Evolutionary conservation across 495 filamentous ascomycete genomes (phyloP), one percentile per base, ranked within the genome.

Genomic region (Cairneyella variabilis): DNA sequence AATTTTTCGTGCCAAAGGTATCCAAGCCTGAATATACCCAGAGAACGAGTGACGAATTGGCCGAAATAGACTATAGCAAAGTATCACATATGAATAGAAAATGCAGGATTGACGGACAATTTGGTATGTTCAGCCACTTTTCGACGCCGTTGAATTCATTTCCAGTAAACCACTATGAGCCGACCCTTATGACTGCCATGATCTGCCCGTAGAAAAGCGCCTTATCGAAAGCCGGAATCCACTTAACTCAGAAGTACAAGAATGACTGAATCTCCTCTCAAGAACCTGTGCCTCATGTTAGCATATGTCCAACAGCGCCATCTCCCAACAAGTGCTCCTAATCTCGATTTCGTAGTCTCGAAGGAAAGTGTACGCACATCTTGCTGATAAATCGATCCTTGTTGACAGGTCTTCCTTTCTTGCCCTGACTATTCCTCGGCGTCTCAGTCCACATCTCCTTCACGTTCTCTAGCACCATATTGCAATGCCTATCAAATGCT

Each of bases 361-460:
- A 34, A n/a, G 39, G 2, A 39, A 8, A 7, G 2, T 37, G 48
- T 5, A 58, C 86, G 53, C 67, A 96, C 93, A 98, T 90, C 77
- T 98, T 98, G 78, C 89, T 95, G 63, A 97, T 91, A 71, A 97
- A 98, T 26, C 95, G 78, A 71, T 98, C 93, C 80, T 97, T 97
- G 73, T 98, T 97, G 32, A 96, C 88, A 27, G 89, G 86, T 67
- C 86, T 82, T 48, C 92, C 90, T 73, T 90, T 91, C 74, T 88
- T 87, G 22, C 90, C 90, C 36, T 76, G 79, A 12, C 80, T 75
- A 21, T 79, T 67, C 58, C 88, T 82, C 30, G 93, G 91, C 49
- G 85, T 90, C 74, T 98, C 93, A 4, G 90, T 96, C 93, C 93
- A 98, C 91, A 98, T 97, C 76, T 98, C 93, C 77, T 97, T 98